These are phyloP conservation scores for Ceratocystis destructans DNA, from an alignment of 2,329 filamentous ascomycete species.

Conservation along the genomic window DNA sequence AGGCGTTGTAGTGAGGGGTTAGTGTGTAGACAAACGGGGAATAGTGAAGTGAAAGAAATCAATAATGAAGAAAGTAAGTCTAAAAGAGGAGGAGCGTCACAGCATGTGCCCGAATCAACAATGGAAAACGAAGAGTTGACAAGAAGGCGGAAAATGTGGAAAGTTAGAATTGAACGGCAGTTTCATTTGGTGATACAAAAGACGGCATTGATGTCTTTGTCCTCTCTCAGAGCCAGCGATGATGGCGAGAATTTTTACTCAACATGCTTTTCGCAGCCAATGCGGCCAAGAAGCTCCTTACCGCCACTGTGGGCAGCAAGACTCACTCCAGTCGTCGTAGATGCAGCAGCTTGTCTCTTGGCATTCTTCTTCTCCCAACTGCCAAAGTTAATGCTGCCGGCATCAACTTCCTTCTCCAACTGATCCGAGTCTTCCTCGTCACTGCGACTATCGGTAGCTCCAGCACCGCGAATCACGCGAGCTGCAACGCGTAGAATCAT, in stretches of 20 bases:
- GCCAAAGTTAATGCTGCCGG: slow-evolving; percentile 55
- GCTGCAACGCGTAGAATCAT: slow-evolving; percentile 77
- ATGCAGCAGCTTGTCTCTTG: slow-evolving; percentile 36
- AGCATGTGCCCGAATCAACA: not conserved
- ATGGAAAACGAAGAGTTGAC: not conserved
- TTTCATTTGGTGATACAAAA: not conserved
- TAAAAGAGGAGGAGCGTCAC: slow-evolving; percentile 3
- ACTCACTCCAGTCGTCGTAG: slow-evolving; percentile 43
- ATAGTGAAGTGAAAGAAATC: not conserved
- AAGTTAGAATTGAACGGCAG: not conserved
- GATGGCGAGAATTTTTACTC: slow-evolving; percentile 9
- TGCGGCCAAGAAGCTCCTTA: slow-evolving; percentile 68
- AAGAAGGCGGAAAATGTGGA: not conserved
- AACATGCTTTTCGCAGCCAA: slow-evolving; percentile 64
- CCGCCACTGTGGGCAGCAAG: slow-evolving; percentile 58
- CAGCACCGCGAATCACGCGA: slow-evolving; percentile 60
- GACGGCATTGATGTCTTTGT: not conserved
- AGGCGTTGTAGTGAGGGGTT: not conserved
- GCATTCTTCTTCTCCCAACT: slow-evolving; percentile 46
- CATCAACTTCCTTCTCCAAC: slow-evolving; percentile 62
- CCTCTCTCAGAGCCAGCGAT: not conserved
- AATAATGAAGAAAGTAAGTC: slow-evolving; percentile 7
- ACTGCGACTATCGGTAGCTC: slow-evolving; percentile 74
- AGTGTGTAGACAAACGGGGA: not conserved
- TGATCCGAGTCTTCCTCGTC: slow-evolving; percentile 67